Conservation (phyloP, 1,284 basidiomycete species). For the Sanghuangporus baumii region DNA sequence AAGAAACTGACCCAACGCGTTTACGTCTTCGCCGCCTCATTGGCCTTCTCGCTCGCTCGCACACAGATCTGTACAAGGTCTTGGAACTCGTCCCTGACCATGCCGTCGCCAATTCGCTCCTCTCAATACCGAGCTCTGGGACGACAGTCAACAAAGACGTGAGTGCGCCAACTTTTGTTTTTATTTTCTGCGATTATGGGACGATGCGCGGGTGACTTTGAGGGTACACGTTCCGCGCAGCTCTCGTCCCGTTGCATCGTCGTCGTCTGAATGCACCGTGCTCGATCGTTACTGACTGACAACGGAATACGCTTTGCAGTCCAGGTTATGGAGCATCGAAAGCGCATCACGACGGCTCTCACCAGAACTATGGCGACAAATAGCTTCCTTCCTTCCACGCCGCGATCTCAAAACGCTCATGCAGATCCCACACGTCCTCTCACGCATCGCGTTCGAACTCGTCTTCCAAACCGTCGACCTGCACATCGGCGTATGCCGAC, state of each 20-base stretch:
- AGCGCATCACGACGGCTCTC: conserved; percentile 43
- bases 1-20: no score
- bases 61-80: conserved; percentile 59
- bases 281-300: neutral
- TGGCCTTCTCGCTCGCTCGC: conserved; percentile 11
- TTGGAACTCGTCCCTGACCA: conserved; percentile 61
- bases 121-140: conserved; percentile 10
- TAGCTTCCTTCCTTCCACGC: conserved; percentile 54
- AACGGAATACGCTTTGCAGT: conserved; percentile 3
- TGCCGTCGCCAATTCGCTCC: conserved; percentile 54
- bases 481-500: conserved; percentile 39
- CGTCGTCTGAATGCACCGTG: conserved; percentile 14
- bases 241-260: neutral
- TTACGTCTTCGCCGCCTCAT: neutral
- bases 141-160: conserved; percentile 36
- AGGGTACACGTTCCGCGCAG: neutral
- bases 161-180: neutral
- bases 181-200: neutral
- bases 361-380: conserved; percentile 65
- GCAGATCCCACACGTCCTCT: conserved; percentile 58
- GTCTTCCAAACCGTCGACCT: conserved; percentile 60
- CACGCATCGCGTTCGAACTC: conserved; percentile 60
- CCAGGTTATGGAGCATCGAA: conserved; percentile 16
- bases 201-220: conserved; percentile 21
- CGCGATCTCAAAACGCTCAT: conserved; percentile 62